Base-by-base conservation (phyloP, 1,139 yeast species). In the Saccharomyces hybrid region DNA sequence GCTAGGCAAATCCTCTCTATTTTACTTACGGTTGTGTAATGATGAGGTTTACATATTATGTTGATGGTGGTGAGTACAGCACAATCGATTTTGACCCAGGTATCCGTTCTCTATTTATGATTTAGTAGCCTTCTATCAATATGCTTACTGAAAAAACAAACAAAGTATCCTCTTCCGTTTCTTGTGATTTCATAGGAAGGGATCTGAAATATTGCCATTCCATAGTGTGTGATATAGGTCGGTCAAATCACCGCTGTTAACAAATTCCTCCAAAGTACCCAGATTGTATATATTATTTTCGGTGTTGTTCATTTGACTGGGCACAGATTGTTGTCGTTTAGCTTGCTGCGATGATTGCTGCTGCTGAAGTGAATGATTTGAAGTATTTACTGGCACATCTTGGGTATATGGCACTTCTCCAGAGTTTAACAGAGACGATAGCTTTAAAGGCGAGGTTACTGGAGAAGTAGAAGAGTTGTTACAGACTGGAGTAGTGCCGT, bases 241-340 rank as follows among this genome's bases (percentile, higher is more conserved):
- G 46, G 61, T 59, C 32, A 66, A 54, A 54, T 66, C 69, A 50
- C 65, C 67, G 47, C 62, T 61, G 44, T 62, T 61, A 27, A 67
- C 59, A 52, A 68, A 68, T 27, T 68, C 70, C 52, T 66, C 70
- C 48, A 68, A 54, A 3, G 71, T 66, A 13, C 70, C 70, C 38
- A 68, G 41, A 51, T 66, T 63, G 55, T 59, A 66, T 16, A 51
- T 25, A 6, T 26, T 41, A 6, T 42, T 31, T 8, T 48, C 51
- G 30, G 38, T 28, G n/a, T 25, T 34, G 42, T 8, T 16, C 6
- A 38, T 16, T 16, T 38, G 44, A 9, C 8, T 38, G 3, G 25
- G 44, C 23, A 11, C n/a, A 16, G 25, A 8, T 16, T 16, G 44
- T 16, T 38, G 44, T 20, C 44, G 3, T 38, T 38, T 38, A 16